Evolutionary conservation across 768 basidiomycete species (phyloP), one percentile per base, ranked within the genome.

Genomic region (Pisolithus microcarpus): DNA sequence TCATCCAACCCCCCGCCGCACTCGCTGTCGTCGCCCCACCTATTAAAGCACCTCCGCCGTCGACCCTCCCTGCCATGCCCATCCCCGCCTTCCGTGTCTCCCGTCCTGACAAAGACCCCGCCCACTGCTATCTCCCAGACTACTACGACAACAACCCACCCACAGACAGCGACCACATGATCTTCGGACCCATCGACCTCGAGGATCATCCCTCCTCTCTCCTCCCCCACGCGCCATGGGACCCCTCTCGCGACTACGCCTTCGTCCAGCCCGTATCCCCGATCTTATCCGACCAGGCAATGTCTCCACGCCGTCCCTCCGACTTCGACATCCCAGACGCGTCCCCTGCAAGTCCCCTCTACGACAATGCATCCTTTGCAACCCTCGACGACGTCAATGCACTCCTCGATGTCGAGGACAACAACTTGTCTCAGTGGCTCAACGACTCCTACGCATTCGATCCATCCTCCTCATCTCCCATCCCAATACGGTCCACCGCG

Each of bases 371-470:
- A 10, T 56, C 67, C 45, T 65, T 61, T 52, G 60, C 58, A 21
- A 51, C 61, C 42, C 62, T 70, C 51, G 57, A 61, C 43, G 71
- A 71, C n/a, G 51, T 63, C 15, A 62, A 65, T 37, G 58, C 66
- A 30, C 52, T 70, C 42, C 64, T 66, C 31, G 79, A 81, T 59
- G 63, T 66, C 53, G 70, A 69, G 52, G 71, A 72, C 52, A 60
- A 67, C 55, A 62, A 73, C 37, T 69, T 81, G 4, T 71, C 77
- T 0, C 72, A 75, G 54, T 87, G 85, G 85, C 72, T 87, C 48
- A 75, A 77, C 60, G 85, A 87, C 24, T 59, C 66, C 23, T 18
- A 18, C 24, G 38, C 69, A 26, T 53, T 65, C 24, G 66, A 67
- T 38, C 57, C 62, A 0, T 64, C 70, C 52, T 59, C 75, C 7